phyloP scores from a whole-genome alignment of 2,329 filamentous ascomycete genomes.

The Aspergillus uvarum region DNA sequence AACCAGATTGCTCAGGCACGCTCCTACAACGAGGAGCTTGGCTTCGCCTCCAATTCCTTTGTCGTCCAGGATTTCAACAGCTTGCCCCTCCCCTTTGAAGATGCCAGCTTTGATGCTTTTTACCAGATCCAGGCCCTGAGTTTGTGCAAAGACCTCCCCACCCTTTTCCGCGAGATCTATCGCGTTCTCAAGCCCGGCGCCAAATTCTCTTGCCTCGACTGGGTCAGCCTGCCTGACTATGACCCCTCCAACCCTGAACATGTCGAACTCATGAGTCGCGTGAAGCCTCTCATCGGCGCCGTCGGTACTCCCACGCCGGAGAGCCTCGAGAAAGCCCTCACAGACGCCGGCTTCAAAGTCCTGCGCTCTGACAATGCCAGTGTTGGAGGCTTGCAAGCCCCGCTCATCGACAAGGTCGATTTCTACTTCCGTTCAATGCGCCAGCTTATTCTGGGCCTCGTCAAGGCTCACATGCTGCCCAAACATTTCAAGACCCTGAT shows the following conservation, averaged over 20 bases:
- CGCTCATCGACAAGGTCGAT: conserved; percentile 56
- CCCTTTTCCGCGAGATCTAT: conserved; percentile 51
- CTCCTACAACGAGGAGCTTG: conserved; percentile 46
- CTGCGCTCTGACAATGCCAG: conserved; percentile 54
- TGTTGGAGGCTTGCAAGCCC: conserved; percentile 52
- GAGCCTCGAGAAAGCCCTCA: conserved; percentile 48
- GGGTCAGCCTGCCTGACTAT: conserved; percentile 54
- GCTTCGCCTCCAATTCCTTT: conserved; percentile 48
- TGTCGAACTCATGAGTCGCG: conserved; percentile 53
- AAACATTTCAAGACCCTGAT: conserved; percentile 55
- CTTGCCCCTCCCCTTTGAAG: conserved; percentile 53
- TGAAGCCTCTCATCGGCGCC: conserved; percentile 57
- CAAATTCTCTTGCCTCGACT: conserved; percentile 53
- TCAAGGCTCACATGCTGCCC: conserved; percentile 50
- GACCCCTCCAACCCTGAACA: conserved; percentile 50
- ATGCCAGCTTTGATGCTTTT: conserved; percentile 53
- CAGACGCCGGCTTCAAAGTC: conserved; percentile 50
- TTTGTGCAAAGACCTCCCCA: conserved; percentile 51
- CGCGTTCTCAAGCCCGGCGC: conserved; percentile 54
- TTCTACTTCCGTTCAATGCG: conserved; percentile 55
- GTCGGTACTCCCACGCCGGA: conserved; percentile 55
- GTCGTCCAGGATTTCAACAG: conserved; percentile 54
- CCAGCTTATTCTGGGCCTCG: conserved; percentile 50
- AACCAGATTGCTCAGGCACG: conserved; percentile 52
- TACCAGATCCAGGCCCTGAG: conserved; percentile 60